Conservation (phyloP, 768 basidiomycete genomes). For the Psilocybe sp. region DNA sequence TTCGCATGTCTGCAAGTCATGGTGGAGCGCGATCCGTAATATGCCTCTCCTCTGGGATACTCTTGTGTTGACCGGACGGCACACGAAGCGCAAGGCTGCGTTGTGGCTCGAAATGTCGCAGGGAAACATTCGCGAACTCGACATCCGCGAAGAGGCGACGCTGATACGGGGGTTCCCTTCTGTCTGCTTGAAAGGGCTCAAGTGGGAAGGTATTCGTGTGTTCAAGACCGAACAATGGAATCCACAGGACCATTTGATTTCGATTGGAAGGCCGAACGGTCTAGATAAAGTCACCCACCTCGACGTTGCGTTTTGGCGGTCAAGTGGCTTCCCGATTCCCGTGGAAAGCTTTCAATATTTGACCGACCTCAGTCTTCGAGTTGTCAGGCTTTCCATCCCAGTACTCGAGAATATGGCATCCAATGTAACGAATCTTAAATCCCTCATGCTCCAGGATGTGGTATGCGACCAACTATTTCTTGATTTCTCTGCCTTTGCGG, state of each 20-base stretch:
- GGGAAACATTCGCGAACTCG: slow-evolving; percentile 42
- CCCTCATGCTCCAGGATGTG: too few relatives aligned
- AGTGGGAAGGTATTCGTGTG: slow-evolving; percentile 39
- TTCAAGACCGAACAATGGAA: slow-evolving; percentile 36
- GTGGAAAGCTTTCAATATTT: slow-evolving; percentile 17
- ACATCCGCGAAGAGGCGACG: slow-evolving; percentile 17
- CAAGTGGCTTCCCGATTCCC: too few relatives aligned
- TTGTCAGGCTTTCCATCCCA: too few relatives aligned
- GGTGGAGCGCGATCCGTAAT: slow-evolving; percentile 52
- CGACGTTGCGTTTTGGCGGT: slow-evolving; percentile 7
- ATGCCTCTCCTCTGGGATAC: slow-evolving; percentile 59
- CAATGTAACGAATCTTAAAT: too few relatives aligned
- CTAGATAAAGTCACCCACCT: slow-evolving; percentile 31
- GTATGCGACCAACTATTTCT: too few relatives aligned
- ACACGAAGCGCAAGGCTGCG: slow-evolving; percentile 49
- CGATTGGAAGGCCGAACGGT: slow-evolving; percentile 24
- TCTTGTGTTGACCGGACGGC: slow-evolving; percentile 47
- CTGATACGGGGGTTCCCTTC: slow-evolving; percentile 26
- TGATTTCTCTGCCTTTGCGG: too few relatives aligned
- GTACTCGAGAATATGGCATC: too few relatives aligned
- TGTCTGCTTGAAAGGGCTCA: slow-evolving; percentile 29
- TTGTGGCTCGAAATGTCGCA: slow-evolving; percentile 58
- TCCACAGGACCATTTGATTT: slow-evolving; percentile 28
- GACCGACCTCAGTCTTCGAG: slow-evolving; percentile 35
- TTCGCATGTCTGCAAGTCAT: slow-evolving; percentile 59